Conservation (phyloP, 2,329 filamentous ascomycete species). For the Colletotrichum nymphaeae region DNA sequence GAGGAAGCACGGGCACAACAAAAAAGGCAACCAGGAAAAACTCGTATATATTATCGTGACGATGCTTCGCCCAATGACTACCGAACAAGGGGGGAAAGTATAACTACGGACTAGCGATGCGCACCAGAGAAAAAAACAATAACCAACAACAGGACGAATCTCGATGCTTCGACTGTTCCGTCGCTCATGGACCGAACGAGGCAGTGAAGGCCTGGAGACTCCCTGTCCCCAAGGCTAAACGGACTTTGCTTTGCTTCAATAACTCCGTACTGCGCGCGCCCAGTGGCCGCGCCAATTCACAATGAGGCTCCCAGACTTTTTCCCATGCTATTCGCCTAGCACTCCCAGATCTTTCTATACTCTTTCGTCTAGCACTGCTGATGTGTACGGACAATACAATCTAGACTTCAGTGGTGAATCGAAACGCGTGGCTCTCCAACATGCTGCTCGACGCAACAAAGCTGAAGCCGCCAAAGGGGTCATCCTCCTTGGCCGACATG, state of each 20-base stretch:
- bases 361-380: background rate
- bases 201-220: too few species aligned
- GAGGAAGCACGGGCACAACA: too few species aligned
- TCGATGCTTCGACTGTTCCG: background rate
- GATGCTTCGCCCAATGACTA: background rate
- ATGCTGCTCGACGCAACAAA: slow-evolving; percentile 70
- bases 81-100: too few species aligned
- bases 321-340: background rate
- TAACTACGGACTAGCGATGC: too few species aligned
- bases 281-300: background rate
- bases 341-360: background rate
- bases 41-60: background rate
- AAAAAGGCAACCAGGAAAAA: background rate
- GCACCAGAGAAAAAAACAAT: background rate
- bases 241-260: slow-evolving; percentile 2
- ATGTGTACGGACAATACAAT: background rate
- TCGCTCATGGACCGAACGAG: background rate
- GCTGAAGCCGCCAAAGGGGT: slow-evolving; percentile 73
- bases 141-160: background rate
- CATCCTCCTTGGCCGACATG: slow-evolving; percentile 49
- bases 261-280: background rate
- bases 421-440: slow-evolving; percentile 60
- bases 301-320: slow-evolving; percentile 13
- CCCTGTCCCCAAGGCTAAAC: background rate
- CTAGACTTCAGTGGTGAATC: slow-evolving; percentile 37